Evolutionary conservation across 768 basidiomycete genomes (phyloP).

Genomic region (Suillus weaverae): DNA sequence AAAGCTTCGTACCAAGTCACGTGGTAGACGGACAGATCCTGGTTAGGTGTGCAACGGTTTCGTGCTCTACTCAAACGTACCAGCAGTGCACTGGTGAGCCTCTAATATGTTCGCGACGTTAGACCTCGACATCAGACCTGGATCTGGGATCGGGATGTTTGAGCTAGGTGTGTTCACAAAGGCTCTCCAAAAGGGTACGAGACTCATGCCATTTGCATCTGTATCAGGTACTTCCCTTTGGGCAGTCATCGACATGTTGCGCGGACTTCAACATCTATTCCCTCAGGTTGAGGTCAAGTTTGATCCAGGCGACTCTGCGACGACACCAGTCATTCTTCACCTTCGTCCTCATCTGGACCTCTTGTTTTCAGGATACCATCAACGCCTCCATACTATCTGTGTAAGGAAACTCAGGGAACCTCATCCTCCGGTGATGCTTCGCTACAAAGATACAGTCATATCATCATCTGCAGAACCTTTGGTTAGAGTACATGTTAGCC

Average conservation of each 20-base stretch:
- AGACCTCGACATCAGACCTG: slow-evolving; percentile 76
- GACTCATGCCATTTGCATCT: not conserved
- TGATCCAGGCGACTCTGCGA: slow-evolving; percentile 68
- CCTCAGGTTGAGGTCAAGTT: slow-evolving; percentile 85
- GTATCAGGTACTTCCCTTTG: slow-evolving; percentile 70
- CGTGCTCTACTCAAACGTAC: not conserved
- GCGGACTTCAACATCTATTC: slow-evolving; percentile 64
- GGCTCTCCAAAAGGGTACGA: not conserved
- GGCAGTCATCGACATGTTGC: slow-evolving; percentile 69
- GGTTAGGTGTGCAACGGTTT: slow-evolving; percentile 14
- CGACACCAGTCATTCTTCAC: slow-evolving; percentile 75
- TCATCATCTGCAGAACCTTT: slow-evolving; percentile 63
- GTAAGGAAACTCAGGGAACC: slow-evolving; percentile 66
- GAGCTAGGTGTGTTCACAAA: slow-evolving; percentile 55
- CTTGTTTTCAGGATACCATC: slow-evolving; percentile 78
- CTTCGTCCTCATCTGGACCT: slow-evolving; percentile 81
- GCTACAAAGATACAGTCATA: slow-evolving; percentile 64
- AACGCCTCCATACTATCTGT: slow-evolving; percentile 78
- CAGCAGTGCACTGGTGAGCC: not conserved
- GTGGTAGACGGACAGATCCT: not conserved
- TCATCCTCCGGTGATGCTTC: slow-evolving; percentile 64
- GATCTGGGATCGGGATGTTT: slow-evolving; percentile 74
- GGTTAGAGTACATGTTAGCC: slow-evolving; percentile 62
- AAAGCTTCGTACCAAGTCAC: not conserved
- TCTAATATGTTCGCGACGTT: slow-evolving; percentile 61